Evolutionary conservation across 306 rosid genomes (phyloP), one percentile per base, ranked within the genome.

Genomic region (Quercus agrifolia): DNA sequence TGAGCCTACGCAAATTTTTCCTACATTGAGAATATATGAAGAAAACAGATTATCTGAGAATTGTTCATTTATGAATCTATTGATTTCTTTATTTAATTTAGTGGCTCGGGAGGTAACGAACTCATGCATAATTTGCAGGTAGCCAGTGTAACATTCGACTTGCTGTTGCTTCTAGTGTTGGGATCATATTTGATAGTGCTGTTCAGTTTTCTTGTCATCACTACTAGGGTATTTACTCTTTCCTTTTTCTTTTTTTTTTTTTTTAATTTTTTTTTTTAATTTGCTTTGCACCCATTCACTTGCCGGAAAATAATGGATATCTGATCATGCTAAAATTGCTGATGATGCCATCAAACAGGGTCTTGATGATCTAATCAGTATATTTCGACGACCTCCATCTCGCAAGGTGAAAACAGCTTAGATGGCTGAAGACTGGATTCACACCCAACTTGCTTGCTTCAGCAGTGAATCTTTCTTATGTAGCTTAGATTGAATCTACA

Each of bases 71-170:
- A 7, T 20, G 38, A 51, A 55, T 77, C 5, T 25, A 11, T 59
- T 74, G 1, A 66, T 44, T 70, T 31, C 69, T 70, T 51, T 72
- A 41, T 23, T 51, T 72, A 21, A 57, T 38, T 25, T 27, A 23
- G 67, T 69, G 69, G 71, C 61, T 71, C 46, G 20, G 55, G 70
- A 77, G 72, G 19, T 82, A 85, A 85, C 27, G 51, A 64, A 41
- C 64, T 70, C 58, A 35, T 54, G n/a, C 67, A 54, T 82, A 67
- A 70, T 49, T 87, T 77, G 28, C 97, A 96, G 99, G 98, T 96
- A 70, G 99, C 97, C 41, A 93, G 98, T 69, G 98, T 96, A 80
- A 91, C 99, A 62, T 96, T 96, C 49, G 99, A 96, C 89, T 90
- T 96, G 86, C 89, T 91, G 84, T 86, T 96, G 88, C 98, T 96